phyloP scores from a whole-genome alignment of 23 red algal genomes.

The Gracilariopsis chorda region DNA sequence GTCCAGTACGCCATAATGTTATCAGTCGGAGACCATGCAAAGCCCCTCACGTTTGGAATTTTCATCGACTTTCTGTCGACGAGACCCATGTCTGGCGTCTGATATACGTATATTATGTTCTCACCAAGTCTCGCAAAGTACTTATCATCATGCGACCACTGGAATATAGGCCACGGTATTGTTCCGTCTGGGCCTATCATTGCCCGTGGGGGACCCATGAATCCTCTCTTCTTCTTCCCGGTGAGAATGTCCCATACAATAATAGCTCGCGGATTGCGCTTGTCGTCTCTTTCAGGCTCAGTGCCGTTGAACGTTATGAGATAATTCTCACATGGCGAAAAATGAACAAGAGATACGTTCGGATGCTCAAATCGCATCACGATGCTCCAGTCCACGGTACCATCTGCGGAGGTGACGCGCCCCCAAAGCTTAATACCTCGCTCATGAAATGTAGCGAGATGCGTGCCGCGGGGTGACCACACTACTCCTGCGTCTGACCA shows the following conservation, averaged over 20 bases:
- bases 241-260: conserved; percentile 80
- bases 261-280: conserved; percentile 69
- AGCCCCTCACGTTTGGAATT: conserved; percentile 65
- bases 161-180: conserved; percentile 94
- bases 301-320: conserved; percentile 88
- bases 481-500: conserved; percentile 87
- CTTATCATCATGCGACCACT: conserved; percentile 85
- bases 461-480: conserved; percentile 92
- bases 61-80: conserved; percentile 89
- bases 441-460: conserved; percentile 90
- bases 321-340: conserved; percentile 92
- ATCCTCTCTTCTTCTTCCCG: conserved; percentile 67
- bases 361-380: conserved; percentile 91
- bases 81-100: conserved; percentile 80
- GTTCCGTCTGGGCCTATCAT: conserved; percentile 61
- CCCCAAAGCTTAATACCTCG: conserved; percentile 97
- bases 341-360: conserved; percentile 75
- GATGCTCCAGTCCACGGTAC: conserved; percentile 70
- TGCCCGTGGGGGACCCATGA: conserved; percentile 63
- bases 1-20: conserved; percentile 94
- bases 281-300: conserved; percentile 86
- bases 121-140: conserved; percentile 87
- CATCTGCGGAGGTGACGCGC: conserved; percentile 7
- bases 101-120: conserved; percentile 80
- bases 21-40: conserved; percentile 95